A percentile compares a stretch with the other conserved stretches of the same genome.
Conservation (phyloP, 495 filamentous ascomycete genomes). For the Neurospora sp. region DNA sequence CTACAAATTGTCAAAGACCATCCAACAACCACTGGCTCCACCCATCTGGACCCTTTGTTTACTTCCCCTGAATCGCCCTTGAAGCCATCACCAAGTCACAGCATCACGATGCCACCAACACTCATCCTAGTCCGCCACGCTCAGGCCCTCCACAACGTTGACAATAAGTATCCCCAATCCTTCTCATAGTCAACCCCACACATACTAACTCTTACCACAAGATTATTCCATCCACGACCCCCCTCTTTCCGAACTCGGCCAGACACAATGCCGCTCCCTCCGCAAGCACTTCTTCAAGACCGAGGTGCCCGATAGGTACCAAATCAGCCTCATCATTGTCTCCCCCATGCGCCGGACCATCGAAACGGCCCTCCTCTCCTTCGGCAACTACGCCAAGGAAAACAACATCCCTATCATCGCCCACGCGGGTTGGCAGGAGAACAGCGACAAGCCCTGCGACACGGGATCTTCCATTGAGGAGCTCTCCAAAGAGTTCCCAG, state of each 20-base stretch:
- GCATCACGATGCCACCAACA: constrained; percentile 41
- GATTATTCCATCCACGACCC: constrained; percentile 47
- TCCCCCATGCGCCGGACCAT: constrained; percentile 50
- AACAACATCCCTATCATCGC: constrained; percentile 41
- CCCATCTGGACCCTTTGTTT: neutral
- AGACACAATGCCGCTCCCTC: constrained; percentile 40
- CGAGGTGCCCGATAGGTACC: constrained; percentile 32
- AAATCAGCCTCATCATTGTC: constrained; percentile 46
- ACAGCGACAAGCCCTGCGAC: constrained; percentile 47
- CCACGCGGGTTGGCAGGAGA: constrained; percentile 50
- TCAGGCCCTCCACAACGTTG: constrained; percentile 46
- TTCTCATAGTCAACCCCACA: too few species aligned
- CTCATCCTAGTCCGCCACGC: constrained; percentile 52
- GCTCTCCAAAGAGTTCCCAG: constrained; percentile 39
- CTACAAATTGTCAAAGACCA: neutral
- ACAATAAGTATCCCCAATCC: constrained; percentile 17
- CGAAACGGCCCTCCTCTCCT: constrained; percentile 41
- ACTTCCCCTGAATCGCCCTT: neutral
- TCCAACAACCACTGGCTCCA: neutral
- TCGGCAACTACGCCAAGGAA: constrained; percentile 40
- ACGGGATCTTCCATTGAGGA: constrained; percentile 35
- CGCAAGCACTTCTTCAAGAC: constrained; percentile 31
- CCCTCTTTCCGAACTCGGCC: constrained; percentile 42
- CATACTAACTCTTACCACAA: constrained; percentile 22
- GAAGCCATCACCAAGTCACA: neutral